Percentiles rank a stretch among this genome's conserved stretches.
Evolutionary conservation across 805 yeast genomes (phyloP).

Genomic region (Isabelozyma gotoi): DNA sequence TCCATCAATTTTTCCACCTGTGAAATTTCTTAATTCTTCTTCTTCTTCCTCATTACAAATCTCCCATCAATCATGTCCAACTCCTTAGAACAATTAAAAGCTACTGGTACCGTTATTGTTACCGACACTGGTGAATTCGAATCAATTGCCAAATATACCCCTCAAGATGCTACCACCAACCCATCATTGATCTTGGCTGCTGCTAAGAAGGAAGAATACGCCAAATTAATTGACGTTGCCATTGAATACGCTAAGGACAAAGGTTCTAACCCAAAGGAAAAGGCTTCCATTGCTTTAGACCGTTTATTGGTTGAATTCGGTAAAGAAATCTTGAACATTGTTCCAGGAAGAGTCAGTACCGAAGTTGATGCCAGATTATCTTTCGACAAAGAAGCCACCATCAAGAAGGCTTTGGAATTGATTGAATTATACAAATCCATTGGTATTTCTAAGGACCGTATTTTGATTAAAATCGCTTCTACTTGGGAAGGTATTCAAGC

Average conservation of each 20-base stretch:
- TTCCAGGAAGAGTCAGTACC: conserved; percentile 98
- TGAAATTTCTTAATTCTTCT: not conserved
- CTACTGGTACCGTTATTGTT: conserved; percentile 93
- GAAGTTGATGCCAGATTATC: conserved; percentile 99
- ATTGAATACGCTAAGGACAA: conserved; percentile 75
- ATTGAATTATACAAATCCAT: conserved; percentile 80
- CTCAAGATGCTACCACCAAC: conserved; percentile 99
- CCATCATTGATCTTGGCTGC: conserved; percentile 98
- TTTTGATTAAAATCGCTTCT: conserved; percentile 94
- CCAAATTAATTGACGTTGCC: conserved; percentile 86
- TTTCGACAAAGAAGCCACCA: conserved; percentile 90
- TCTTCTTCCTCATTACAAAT: not conserved
- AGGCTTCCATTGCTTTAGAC: conserved; percentile 85
- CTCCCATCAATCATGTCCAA: conserved; percentile 22
- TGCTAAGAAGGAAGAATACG: conserved; percentile 83
- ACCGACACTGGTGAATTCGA: conserved; percentile 99
- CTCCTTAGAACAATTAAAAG: conserved; percentile 89
- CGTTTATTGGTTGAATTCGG: conserved; percentile 95
- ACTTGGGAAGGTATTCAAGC: conserved; percentile 99
- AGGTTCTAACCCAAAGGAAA: conserved; percentile 54
- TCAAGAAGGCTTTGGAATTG: conserved; percentile 89
- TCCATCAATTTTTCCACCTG: not conserved
- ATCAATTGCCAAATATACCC: conserved; percentile 94
- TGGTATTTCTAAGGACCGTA: conserved; percentile 87
- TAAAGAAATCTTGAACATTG: conserved; percentile 84